Base-by-base conservation (phyloP, 306 rosid species). In the Cicer yamashitae region DNA sequence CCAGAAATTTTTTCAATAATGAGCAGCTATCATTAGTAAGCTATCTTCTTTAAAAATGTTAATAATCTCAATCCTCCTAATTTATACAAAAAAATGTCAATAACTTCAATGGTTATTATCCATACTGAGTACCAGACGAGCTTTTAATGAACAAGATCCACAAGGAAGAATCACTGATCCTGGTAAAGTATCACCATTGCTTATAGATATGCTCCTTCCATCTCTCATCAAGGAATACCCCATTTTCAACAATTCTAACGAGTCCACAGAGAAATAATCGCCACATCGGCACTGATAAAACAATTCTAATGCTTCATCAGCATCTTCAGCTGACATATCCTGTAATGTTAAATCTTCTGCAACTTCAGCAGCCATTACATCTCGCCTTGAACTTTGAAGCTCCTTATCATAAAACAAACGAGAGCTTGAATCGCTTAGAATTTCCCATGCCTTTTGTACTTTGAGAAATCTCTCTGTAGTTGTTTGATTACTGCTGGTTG, bases 401-500 rank as follows among this genome's bases (percentile, higher is more conserved):
- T 88, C 84, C 1, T 67, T 73, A 71, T 94, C 96, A 67, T 91
- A 94, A 10, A 78, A 78, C 7, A 79, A 8, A 1, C 97, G 91
- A 1, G 88, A 90, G 45, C 63, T 86, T 0, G 87, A 76, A 78
- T 89, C 57, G 61, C 93, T 45, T n/a, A 94, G 96, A 74, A 90
- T 67, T 84, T 91, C 97, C 98, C 98, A 94, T 52, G 97, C 97
- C 87, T 89, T 90, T 38, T 91, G 97, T 18, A 91, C 96, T 87
- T 82, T 86, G 65, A 88, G 86, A 80, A 90, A 94, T 59, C 84
- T 82, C 8, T 87, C 96, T 69, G 79, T 84, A 4, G 14, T 52
- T 0, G 59, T 48, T 75, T 79, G 81, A 67, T 72, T 56, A 13
- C 65, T 57, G 53, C 20, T 45, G 51, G 86, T 69, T 70, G 79